These are phyloP conservation scores for Aspergillus tamarii DNA, from an alignment of 2,329 filamentous ascomycete species.

Conservation along the genomic window DNA sequence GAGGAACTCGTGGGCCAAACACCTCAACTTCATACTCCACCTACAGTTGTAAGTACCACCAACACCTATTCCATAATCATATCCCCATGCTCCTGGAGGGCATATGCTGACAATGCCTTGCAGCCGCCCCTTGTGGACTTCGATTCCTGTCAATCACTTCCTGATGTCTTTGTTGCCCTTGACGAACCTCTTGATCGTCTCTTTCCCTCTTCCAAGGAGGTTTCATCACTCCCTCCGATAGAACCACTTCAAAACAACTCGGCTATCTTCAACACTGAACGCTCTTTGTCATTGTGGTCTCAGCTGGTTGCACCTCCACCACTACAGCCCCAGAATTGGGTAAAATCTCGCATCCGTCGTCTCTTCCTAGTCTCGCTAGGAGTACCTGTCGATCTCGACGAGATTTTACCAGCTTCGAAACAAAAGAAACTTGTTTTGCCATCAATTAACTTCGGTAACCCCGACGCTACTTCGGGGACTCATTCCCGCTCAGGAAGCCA, in stretches of 20 bases:
- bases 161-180: slow-evolving; percentile 45
- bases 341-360: slow-evolving; percentile 89
- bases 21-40: slow-evolving; percentile 36
- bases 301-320: slow-evolving; percentile 94
- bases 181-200: slow-evolving; percentile 47
- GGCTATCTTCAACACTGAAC: slow-evolving; percentile 77
- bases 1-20: slow-evolving; percentile 24
- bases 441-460: slow-evolving; percentile 64
- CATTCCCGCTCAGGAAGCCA: slow-evolving; percentile 43
- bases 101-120: slow-evolving; percentile 7
- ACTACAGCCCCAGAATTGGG: slow-evolving; percentile 95
- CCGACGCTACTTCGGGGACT: slow-evolving; percentile 62
- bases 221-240: slow-evolving; percentile 38
- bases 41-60: slow-evolving; percentile 49
- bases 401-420: slow-evolving; percentile 94
- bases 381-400: slow-evolving; percentile 93
- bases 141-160: slow-evolving; percentile 53
- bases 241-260: slow-evolving; percentile 47
- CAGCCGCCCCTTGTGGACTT: slow-evolving; percentile 55
- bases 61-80: not conserved
- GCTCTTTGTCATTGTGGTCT: slow-evolving; percentile 90
- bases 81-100: not conserved
- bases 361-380: slow-evolving; percentile 95
- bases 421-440: slow-evolving; percentile 97
- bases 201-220: slow-evolving; percentile 46